These are phyloP conservation scores for Diospyros lotus DNA, from an alignment of 148 eudicot genomes.

Conservation along the genomic window DNA sequence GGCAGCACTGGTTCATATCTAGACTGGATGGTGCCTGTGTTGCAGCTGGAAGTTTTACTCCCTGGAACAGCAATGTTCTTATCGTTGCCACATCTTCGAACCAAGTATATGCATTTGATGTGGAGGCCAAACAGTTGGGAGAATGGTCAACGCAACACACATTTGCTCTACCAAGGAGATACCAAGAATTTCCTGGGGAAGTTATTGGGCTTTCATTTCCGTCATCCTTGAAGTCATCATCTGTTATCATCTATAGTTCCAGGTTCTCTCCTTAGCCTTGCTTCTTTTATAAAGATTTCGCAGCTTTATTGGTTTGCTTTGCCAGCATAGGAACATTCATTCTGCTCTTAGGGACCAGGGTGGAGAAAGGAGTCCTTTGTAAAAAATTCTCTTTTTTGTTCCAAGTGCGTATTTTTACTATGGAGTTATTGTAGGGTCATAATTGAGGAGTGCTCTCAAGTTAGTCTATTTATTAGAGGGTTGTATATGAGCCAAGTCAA, in stretches of 20 bases:
- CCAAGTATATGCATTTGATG: constrained; percentile 86
- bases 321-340: too few relatives aligned
- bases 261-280: constrained; percentile 35
- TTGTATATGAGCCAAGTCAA: too few relatives aligned
- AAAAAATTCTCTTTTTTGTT: too few relatives aligned
- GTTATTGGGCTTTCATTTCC: constrained; percentile 92
- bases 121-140: constrained; percentile 83
- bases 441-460: too few relatives aligned
- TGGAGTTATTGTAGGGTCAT: too few relatives aligned
- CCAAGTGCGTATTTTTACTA: too few relatives aligned
- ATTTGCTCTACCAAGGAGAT: constrained; percentile 58
- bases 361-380: too few relatives aligned
- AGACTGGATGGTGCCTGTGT: constrained; percentile 89
- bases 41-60: constrained; percentile 85
- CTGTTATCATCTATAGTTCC: constrained; percentile 74
- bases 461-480: too few relatives aligned
- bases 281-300: background rate
- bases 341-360: too few relatives aligned
- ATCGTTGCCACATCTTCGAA: constrained; percentile 83
- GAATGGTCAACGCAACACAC: constrained; percentile 74
- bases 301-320: too few relatives aligned
- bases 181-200: constrained; percentile 90
- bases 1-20: constrained; percentile 96
- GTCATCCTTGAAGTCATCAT: constrained; percentile 55
- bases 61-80: constrained; percentile 69